A percentile compares a stretch with the other conserved stretches of the same genome.
These are phyloP conservation scores for Starmerella roubikii DNA, from an alignment of 805 yeast species.

Conservation along the genomic window DNA sequence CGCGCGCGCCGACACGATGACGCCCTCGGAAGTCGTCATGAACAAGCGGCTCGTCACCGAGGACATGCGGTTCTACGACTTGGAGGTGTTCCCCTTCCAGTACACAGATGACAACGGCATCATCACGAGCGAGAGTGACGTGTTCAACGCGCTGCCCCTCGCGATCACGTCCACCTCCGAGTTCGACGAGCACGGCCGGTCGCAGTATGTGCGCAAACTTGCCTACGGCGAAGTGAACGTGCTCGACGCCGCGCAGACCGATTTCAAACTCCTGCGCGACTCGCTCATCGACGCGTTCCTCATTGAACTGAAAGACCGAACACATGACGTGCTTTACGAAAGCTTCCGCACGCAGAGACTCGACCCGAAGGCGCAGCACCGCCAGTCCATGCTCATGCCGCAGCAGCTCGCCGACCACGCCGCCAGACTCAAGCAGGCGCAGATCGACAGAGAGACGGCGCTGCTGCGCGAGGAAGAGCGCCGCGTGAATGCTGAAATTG, in stretches of 20 bases:
- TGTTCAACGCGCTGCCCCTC: constrained; percentile 50
- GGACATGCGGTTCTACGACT: constrained; percentile 46
- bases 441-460: constrained; percentile 29
- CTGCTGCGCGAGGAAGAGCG: constrained; percentile 29
- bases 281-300: constrained; percentile 69
- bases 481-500: constrained; percentile 29
- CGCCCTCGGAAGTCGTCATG: constrained; percentile 44
- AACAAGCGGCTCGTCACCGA: constrained; percentile 42
- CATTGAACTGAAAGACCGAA: constrained; percentile 70
- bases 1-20: constrained; percentile 66
- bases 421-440: constrained; percentile 30
- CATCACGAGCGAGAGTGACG: not conserved
- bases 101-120: constrained; percentile 41
- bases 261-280: constrained; percentile 69
- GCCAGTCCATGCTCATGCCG: constrained; percentile 25
- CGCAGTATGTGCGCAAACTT: constrained; percentile 63
- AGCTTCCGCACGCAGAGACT: constrained; percentile 34
- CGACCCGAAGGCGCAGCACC: constrained; percentile 19
- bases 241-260: constrained; percentile 75
- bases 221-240: constrained; percentile 87
- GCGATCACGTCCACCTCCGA: constrained; percentile 58
- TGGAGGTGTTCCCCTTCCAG: constrained; percentile 65
- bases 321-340: constrained; percentile 66
- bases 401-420: constrained; percentile 31
- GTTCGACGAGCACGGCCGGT: constrained; percentile 49